Conservation (phyloP, 371 early-diverging fungal species). For the Parasitella parasitica region DNA sequence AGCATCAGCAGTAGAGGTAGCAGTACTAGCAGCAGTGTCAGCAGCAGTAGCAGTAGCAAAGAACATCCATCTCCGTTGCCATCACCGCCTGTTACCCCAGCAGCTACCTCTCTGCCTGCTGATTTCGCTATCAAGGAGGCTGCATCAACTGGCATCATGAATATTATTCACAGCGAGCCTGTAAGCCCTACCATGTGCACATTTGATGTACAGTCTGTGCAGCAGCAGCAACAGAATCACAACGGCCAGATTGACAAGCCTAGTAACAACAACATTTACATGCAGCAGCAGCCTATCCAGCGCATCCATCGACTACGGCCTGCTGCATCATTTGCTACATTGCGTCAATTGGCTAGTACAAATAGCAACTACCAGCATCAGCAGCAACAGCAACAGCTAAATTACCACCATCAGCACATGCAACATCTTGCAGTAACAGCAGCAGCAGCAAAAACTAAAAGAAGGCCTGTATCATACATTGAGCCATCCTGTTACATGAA, state of each 20-base stretch:
- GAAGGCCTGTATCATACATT: conserved; percentile 19
- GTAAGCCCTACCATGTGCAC: conserved; percentile 7
- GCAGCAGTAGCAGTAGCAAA: neutral
- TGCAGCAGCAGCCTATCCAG: conserved; percentile 10
- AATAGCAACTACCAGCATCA: conserved; percentile 10
- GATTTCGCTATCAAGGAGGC: neutral
- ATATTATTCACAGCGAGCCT: conserved; percentile 3
- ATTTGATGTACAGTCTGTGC: conserved; percentile 15
- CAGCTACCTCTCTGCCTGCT: neutral
- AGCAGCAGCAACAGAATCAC: conserved; percentile 2
- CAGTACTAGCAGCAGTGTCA: neutral
- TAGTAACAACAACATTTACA: neutral
- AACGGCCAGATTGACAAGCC: neutral
- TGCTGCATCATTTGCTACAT: conserved; percentile 28
- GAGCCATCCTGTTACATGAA: conserved; percentile 1
- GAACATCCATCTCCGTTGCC: neutral
- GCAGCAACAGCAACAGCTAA: conserved; percentile 1
- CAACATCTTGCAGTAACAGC: neutral
- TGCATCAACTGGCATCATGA: neutral
- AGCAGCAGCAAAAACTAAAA: conserved; percentile 3
- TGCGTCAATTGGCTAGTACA: conserved; percentile 9
- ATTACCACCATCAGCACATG: conserved; percentile 3
- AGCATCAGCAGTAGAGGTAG: neutral
- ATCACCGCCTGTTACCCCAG: conserved; percentile 7
- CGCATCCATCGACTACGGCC: conserved; percentile 21